A percentile compares a stretch with the other conserved stretches of the same genome.
Evolutionary conservation across 345 rosid genomes (phyloP).

Genomic region (Salix brachista): DNA sequence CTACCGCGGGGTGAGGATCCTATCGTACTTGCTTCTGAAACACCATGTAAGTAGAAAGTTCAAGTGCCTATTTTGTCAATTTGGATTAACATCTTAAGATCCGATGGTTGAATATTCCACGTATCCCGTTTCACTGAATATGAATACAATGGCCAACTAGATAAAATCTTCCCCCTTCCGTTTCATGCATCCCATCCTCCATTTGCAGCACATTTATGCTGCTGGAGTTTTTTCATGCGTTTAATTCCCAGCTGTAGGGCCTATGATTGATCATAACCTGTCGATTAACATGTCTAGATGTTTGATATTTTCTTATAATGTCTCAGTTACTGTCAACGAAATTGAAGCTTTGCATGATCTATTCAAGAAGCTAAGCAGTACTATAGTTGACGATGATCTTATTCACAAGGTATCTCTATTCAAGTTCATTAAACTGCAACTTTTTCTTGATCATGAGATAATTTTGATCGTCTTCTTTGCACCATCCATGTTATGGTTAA

Average conservation of each 20-base stretch:
- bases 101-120: too few relatives aligned
- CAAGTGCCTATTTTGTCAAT: neutral
- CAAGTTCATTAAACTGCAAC: neutral
- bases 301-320: neutral
- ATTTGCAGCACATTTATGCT: neutral
- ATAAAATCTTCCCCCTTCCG: neutral
- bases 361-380: conserved; percentile 65
- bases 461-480: too few relatives aligned
- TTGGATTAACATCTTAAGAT: too few relatives aligned
- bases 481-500: neutral
- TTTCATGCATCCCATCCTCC: neutral
- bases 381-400: conserved; percentile 43
- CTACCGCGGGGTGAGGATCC: conserved; percentile 46
- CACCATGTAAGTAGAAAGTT: conserved; percentile 59
- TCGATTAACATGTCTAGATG: neutral
- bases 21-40: conserved; percentile 63
- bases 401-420: conserved; percentile 56
- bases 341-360: conserved; percentile 64
- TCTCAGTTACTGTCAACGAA: conserved; percentile 71
- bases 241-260: neutral
- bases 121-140: neutral
- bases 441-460: neutral
- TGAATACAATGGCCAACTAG: neutral
- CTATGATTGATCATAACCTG: neutral
- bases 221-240: neutral